A percentile compares a stretch with the other conserved stretches of the same genome.
Conservation (phyloP, 495 filamentous ascomycete genomes). For the Aspergillus panamensis region DNA sequence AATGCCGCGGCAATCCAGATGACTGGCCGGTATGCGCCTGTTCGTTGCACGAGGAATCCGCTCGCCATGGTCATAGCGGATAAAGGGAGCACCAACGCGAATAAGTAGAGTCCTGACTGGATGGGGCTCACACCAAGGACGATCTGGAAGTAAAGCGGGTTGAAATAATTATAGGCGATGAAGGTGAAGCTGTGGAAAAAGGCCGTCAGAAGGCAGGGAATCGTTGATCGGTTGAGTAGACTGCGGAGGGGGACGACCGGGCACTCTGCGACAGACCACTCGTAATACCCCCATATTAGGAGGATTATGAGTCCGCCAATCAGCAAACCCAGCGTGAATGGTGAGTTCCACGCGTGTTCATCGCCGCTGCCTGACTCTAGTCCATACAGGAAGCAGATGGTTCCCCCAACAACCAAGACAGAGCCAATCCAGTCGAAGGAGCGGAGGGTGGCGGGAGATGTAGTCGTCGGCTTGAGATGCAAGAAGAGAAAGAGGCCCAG, state of each 20-base stretch:
- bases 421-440: constrained; percentile 59
- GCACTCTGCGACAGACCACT: constrained; percentile 63
- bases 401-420: not conserved
- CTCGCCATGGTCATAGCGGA: not conserved
- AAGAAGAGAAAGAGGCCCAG: constrained; percentile 60
- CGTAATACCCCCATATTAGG: constrained; percentile 63
- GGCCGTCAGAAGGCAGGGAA: not conserved
- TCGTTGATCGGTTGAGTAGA: constrained; percentile 42
- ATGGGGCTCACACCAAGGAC: constrained; percentile 4
- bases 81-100: not conserved
- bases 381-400: not conserved
- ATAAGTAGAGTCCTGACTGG: constrained; percentile 1
- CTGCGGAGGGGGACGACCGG: constrained; percentile 63
- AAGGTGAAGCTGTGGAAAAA: not conserved
- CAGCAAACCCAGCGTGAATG: constrained; percentile 34
- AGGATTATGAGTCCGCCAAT: constrained; percentile 67
- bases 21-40: not conserved
- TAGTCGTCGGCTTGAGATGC: constrained; percentile 66
- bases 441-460: constrained; percentile 60
- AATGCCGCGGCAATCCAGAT: constrained; percentile 3
- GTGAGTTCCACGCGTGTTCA: constrained; percentile 43
- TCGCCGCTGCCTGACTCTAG: not conserved
- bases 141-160: constrained; percentile 4
- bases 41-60: not conserved
- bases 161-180: constrained; percentile 2